These are phyloP conservation scores for Solanum chmielewskii DNA, from an alignment of 257 asterid species.

Conservation along the genomic window DNA sequence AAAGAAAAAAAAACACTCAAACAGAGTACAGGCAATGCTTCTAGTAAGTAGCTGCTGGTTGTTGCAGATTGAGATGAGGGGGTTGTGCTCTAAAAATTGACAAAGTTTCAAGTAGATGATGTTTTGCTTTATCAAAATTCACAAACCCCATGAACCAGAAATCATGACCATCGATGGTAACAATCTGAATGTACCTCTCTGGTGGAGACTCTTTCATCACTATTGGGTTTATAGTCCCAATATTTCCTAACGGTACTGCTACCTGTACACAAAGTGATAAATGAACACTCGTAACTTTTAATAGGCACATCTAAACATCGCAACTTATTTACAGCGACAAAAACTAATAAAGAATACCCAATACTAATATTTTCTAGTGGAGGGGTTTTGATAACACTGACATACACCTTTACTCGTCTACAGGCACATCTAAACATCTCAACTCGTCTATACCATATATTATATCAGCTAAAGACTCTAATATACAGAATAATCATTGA, in stretches of 20 bases:
- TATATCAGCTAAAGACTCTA: background rate
- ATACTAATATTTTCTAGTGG: no score
- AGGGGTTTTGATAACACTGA: no score
- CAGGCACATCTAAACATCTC: background rate
- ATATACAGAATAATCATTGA: background rate
- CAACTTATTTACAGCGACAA: no score
- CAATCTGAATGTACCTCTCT: constrained; percentile 48
- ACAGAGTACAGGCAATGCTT: background rate
- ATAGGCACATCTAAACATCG: background rate
- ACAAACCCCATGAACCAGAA: constrained; percentile 91
- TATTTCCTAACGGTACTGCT: constrained; percentile 38
- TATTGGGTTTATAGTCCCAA: constrained; percentile 53
- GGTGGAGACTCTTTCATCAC: constrained; percentile 37
- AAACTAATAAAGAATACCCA: no score
- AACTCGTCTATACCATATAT: background rate
- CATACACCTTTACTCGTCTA: no score
- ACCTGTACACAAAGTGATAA: constrained; percentile 20
- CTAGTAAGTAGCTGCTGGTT: background rate
- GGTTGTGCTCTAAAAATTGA: constrained; percentile 18
- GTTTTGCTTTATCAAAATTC: constrained; percentile 60
- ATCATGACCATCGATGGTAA: constrained; percentile 58
- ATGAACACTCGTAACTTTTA: no score
- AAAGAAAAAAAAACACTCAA: background rate
- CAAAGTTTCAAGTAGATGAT: constrained; percentile 41
- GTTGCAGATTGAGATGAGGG: background rate